A percentile compares a stretch with the other conserved stretches of the same genome.
These are phyloP conservation scores for Exophiala sp. DNA, from an alignment of 2,329 filamentous ascomycete genomes.

Conservation along the genomic window DNA sequence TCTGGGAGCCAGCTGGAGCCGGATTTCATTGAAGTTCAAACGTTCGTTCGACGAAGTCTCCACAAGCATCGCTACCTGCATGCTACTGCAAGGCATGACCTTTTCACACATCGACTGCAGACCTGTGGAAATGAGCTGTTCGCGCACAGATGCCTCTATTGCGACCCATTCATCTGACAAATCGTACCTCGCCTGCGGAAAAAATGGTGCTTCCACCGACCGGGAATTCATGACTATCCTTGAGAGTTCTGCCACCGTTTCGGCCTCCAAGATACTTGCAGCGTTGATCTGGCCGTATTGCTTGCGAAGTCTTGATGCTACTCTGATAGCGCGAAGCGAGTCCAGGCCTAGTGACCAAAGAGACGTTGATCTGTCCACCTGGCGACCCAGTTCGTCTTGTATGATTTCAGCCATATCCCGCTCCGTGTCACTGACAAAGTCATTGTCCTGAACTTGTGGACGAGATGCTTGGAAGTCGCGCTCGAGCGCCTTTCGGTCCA, in stretches of 20 bases:
- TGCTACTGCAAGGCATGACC: conserved; percentile 58
- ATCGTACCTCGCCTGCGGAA: not conserved
- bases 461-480: conserved; percentile 21
- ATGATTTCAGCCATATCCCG: conserved; percentile 40
- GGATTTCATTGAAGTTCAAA: conserved; percentile 73
- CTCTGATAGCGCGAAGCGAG: conserved; percentile 56
- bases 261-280: conserved; percentile 55
- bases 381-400: conserved; percentile 38
- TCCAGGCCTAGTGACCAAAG: conserved; percentile 58
- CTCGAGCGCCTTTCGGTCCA: conserved; percentile 63
- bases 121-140: not conserved
- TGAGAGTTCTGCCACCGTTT: conserved; percentile 38
- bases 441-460: not conserved
- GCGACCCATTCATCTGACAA: conserved; percentile 12
- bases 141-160: conserved; percentile 3
- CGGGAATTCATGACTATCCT: not conserved
- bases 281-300: conserved; percentile 53
- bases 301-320: conserved; percentile 59
- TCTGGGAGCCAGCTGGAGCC: conserved; percentile 50
- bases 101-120: conserved; percentile 30
- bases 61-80: conserved; percentile 74
- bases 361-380: conserved; percentile 37
- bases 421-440: conserved; percentile 18
- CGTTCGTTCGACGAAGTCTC: conserved; percentile 58
- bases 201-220: not conserved